Conservation (phyloP, 108 stramenopile genomes). For the Skeletonema potamos region DNA sequence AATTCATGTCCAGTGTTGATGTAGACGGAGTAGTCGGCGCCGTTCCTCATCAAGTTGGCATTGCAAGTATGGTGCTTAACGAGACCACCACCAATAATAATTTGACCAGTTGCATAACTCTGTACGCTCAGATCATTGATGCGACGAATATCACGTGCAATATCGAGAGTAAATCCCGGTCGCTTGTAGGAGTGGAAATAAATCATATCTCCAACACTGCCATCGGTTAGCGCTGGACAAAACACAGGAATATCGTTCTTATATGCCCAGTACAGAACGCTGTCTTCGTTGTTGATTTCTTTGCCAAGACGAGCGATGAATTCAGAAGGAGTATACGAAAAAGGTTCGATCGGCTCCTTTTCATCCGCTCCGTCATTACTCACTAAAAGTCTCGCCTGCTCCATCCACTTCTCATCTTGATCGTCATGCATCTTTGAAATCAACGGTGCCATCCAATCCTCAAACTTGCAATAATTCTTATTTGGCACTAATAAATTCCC, state of each 20-base stretch:
- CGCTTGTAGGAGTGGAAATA: slow-evolving; percentile 99
- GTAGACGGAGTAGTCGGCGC: slow-evolving; percentile 98
- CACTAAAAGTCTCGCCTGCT: slow-evolving; percentile 52
- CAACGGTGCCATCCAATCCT: slow-evolving; percentile 96
- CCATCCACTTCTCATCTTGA: slow-evolving; percentile 72
- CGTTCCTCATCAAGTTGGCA: slow-evolving; percentile 99
- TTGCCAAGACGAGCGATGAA: slow-evolving; percentile 94
- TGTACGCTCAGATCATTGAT: slow-evolving; percentile 95
- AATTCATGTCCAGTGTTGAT: slow-evolving; percentile 98
- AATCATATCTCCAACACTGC: slow-evolving; percentile 98
- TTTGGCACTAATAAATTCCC: slow-evolving; percentile 97
- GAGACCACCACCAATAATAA: slow-evolving; percentile 97
- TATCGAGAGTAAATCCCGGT: slow-evolving; percentile 93
- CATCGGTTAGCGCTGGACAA: slow-evolving; percentile 99
- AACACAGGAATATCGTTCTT: slow-evolving; percentile 98
- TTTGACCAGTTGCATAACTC: slow-evolving; percentile 93
- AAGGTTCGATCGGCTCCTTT: slow-evolving; percentile 31
- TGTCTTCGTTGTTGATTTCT: slow-evolving; percentile 93
- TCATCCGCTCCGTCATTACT: slow-evolving; percentile 13
- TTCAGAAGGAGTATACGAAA: slow-evolving; percentile 92
- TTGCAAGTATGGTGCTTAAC: slow-evolving; percentile 99
- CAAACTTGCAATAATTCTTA: slow-evolving; percentile 97
- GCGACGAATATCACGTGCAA: slow-evolving; percentile 90
- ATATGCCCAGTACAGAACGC: slow-evolving; percentile 96
- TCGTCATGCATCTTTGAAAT: slow-evolving; percentile 96